Conservation (phyloP, 352 stramenopile genomes). For the Aphanomyces stellatus region DNA sequence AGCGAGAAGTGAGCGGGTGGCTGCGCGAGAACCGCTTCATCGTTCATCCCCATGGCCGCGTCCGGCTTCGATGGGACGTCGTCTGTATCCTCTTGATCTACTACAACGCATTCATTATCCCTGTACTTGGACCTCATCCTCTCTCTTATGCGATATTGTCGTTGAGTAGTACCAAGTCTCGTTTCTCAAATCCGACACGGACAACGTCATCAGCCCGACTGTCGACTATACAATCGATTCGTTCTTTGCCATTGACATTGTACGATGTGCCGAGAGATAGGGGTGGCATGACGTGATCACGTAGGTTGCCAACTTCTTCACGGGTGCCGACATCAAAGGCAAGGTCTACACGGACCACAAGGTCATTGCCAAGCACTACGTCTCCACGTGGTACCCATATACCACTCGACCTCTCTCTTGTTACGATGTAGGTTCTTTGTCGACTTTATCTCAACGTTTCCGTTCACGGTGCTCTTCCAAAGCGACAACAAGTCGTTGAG, state of each 20-base stretch:
- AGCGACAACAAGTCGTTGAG: slow-evolving; percentile 24
- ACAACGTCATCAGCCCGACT: slow-evolving; percentile 20
- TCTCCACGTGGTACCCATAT: slow-evolving; percentile 28
- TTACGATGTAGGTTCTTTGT: slow-evolving; percentile 33
- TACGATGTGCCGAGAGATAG: slow-evolving; percentile 24
- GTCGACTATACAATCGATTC: slow-evolving; percentile 53
- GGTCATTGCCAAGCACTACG: slow-evolving; percentile 46
- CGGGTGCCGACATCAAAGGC: slow-evolving; percentile 57
- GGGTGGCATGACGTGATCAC: too few relatives aligned
- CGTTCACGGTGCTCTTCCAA: slow-evolving; percentile 47
- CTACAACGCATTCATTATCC: slow-evolving; percentile 58
- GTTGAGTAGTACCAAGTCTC: slow-evolving; percentile 60
- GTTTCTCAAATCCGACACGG: slow-evolving; percentile 29
- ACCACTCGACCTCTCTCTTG: not conserved
- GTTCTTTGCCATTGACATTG: slow-evolving; percentile 60
- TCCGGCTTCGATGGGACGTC: slow-evolving; percentile 56
- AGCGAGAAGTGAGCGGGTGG: not conserved
- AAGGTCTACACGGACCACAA: slow-evolving; percentile 55
- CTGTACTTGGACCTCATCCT: slow-evolving; percentile 28
- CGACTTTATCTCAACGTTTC: slow-evolving; percentile 51
- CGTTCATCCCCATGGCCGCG: slow-evolving; percentile 47
- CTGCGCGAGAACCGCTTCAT: slow-evolving; percentile 25
- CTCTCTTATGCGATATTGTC: slow-evolving; percentile 25
- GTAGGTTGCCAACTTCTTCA: slow-evolving; percentile 65
- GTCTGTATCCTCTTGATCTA: slow-evolving; percentile 64